Base-by-base conservation (phyloP, 768 basidiomycete species). In the Suillus subluteus region DNA sequence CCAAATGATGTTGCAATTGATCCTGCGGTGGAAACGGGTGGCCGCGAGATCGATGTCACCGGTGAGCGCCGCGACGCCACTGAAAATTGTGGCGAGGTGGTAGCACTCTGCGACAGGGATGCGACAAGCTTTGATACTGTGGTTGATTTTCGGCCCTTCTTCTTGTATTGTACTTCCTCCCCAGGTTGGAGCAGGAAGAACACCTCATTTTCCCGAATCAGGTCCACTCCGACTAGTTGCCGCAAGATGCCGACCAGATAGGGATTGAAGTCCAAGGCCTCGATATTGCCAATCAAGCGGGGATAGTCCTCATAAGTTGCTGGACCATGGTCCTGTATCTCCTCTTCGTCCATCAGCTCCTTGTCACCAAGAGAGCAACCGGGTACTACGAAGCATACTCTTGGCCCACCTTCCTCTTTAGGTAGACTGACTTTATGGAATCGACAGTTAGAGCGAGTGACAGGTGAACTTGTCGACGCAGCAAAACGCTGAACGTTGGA, bases 341-440 rank as follows among this genome's bases (percentile, higher is more conserved):
- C 84, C 62, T 88, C 83, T n/a, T 76, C 69, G 38, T 82, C 74
- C 78, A 91, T 89, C 59, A 90, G 73, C 66, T 86, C 82, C 44
- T 71, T 70, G 70, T 91, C 82, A 38, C 81, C 82, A 50, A 91
- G 82, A 8, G 89, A 86, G 69, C 90, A 91, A 1, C 88, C 88
- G 0, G 90, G 90, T 6, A 90, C 87, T 38, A 90, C 81, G 76
- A 91, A 91, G 68, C 71, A 82, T n/a, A 88, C 77, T 8, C 86
- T 84, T 40, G 80, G 81, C 5, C 84, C 83, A 38, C 80, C 79
- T 63, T 87, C 86, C 64, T 84, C 83, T 46, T 77, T 79, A 1
- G 88, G 88, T 26, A 91, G 73, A 68, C 87, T 88, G 71, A 91
- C 88, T 66, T 84, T 86, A 72, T 88, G 89, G 74, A 87, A 91